Percentiles rank a stretch among this genome's conserved stretches.
These are phyloP conservation scores for Clonostachys byssicola DNA, from an alignment of 2,329 filamentous ascomycete species.

Conservation along the genomic window DNA sequence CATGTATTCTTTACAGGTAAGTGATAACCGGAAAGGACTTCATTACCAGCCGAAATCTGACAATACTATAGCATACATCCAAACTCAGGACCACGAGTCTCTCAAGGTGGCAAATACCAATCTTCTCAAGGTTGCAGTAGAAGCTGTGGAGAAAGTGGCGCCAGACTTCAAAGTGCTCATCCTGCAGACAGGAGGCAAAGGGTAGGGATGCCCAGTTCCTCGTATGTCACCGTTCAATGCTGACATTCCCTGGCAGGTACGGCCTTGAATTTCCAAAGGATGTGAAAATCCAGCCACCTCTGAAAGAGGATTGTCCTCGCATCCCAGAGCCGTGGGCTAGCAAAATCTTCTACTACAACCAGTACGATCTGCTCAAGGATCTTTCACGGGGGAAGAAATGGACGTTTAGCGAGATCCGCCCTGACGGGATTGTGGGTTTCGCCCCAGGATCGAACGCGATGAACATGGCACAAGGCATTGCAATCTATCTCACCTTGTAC, in stretches of 20 bases:
- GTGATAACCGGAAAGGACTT: background rate
- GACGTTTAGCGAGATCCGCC: constrained; percentile 10
- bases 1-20: constrained; percentile 9
- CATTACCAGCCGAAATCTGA: no score
- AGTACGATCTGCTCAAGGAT: constrained; percentile 5
- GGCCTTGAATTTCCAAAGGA: constrained; percentile 7
- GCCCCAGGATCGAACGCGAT: constrained; percentile 7
- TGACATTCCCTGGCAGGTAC: constrained; percentile 1
- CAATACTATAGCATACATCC: constrained; percentile 4
- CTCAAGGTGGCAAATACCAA: constrained; percentile 1
- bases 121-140: constrained; percentile 3
- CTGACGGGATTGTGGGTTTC: constrained; percentile 10
- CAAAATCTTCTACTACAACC: constrained; percentile 8
- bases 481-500: constrained; percentile 6
- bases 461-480: constrained; percentile 10
- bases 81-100: background rate
- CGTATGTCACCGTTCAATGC: background rate
- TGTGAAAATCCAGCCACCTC: constrained; percentile 4
- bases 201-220: background rate
- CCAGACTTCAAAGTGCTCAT: constrained; percentile 4
- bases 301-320: constrained; percentile 4
- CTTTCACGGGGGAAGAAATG: constrained; percentile 6
- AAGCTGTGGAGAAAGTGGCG: constrained; percentile 1
- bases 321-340: constrained; percentile 8
- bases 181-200: constrained; percentile 9